Evolutionary conservation across 176 grass and related monocot species (phyloP).

Genomic region (Aegilops sharonensis): DNA sequence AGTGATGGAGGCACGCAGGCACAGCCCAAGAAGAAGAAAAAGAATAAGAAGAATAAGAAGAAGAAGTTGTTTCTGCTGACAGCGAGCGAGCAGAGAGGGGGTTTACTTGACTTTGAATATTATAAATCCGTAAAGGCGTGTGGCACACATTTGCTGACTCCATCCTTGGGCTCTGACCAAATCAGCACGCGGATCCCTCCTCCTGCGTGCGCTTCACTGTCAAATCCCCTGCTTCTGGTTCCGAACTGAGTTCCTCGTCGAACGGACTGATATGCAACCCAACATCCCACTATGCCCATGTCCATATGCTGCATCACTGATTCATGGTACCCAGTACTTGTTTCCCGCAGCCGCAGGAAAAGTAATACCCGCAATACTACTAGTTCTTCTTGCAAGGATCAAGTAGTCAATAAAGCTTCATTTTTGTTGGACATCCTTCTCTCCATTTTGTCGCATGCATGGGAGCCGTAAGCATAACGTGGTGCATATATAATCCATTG

Average conservation of each 20-base stretch:
- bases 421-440: background rate
- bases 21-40: too few relatives aligned
- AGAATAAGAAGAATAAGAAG: too few relatives aligned
- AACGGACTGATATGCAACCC: too few relatives aligned
- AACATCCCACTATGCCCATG: too few relatives aligned
- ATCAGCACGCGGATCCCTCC: background rate
- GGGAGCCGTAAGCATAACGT: background rate
- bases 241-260: background rate
- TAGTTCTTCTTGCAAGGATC: too few relatives aligned
- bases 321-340: too few relatives aligned
- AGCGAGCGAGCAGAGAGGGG: background rate
- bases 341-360: too few relatives aligned
- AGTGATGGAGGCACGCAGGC: too few relatives aligned
- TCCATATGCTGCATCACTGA: too few relatives aligned
- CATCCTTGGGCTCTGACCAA: background rate
- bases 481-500: background rate
- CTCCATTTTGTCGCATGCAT: background rate
- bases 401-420: too few relatives aligned
- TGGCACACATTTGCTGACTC: constrained; percentile 32
- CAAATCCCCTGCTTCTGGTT: background rate
- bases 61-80: background rate
- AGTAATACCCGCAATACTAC: too few relatives aligned
- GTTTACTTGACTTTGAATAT: constrained; percentile 12
- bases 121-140: background rate
- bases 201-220: background rate